phyloP scores from a whole-genome alignment of 1,284 basidiomycete genomes.

The Macrocybe sp. region DNA sequence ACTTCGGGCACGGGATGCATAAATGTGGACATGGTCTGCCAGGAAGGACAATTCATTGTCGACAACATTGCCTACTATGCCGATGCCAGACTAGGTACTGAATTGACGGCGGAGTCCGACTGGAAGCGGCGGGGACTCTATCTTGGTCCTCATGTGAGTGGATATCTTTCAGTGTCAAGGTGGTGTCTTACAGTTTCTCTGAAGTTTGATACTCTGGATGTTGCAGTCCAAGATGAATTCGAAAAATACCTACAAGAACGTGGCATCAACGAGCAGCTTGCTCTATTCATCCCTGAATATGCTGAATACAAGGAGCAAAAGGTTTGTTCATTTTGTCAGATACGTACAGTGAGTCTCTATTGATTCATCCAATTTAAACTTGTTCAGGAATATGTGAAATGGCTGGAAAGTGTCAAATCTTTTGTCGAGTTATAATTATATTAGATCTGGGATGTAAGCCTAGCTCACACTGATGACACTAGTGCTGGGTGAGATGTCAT shows the following conservation, averaged over 20 bases:
- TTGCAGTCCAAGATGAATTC: conserved; percentile 82
- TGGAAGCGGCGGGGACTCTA: conserved; percentile 91
- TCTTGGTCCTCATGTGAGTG: conserved; percentile 80
- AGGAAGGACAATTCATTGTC: conserved; percentile 81
- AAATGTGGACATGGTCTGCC: conserved; percentile 76
- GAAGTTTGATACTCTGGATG: conserved; percentile 89
- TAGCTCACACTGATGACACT: too few species aligned
- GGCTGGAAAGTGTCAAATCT: conserved; percentile 80
- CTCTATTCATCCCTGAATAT: conserved; percentile 80
- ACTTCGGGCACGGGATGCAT: conserved; percentile 55
- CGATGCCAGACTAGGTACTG: conserved; percentile 69
- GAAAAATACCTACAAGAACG: conserved; percentile 82
- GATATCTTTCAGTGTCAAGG: conserved; percentile 1
- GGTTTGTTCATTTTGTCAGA: conserved; percentile 34
- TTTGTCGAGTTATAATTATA: conserved; percentile 69
- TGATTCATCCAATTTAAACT: conserved; percentile 4
- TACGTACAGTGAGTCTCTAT: conserved; percentile 1
- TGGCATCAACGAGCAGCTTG: conserved; percentile 80
- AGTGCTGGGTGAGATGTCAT: too few species aligned
- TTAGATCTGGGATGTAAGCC: not conserved
- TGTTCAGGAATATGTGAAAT: conserved; percentile 82
- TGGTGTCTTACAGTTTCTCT: conserved; percentile 2
- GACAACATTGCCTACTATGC: conserved; percentile 90
- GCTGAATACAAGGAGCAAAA: conserved; percentile 89
- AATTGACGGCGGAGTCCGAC: conserved; percentile 85